phyloP scores from a whole-genome alignment of 2,329 filamentous ascomycete genomes.

The Dactylellina drechsleri region DNA sequence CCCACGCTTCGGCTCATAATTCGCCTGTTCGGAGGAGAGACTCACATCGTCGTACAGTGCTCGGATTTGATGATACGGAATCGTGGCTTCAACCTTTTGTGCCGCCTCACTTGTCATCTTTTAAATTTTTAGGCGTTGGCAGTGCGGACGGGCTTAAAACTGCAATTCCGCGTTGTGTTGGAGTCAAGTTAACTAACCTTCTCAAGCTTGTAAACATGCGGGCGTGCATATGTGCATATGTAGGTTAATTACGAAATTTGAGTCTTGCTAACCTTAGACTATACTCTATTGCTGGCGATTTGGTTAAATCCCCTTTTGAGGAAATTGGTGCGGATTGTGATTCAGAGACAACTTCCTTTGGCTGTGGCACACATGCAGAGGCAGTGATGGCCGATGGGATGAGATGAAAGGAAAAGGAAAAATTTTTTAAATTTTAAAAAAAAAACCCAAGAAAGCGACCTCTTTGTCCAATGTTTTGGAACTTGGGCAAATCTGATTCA shows the following conservation, averaged over 20 bases:
- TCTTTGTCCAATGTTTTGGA: neutral
- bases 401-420: neutral
- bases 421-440: too few species aligned
- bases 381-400: neutral
- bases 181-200: neutral
- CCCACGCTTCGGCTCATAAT: too few species aligned
- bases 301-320: too few species aligned
- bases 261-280: too few species aligned
- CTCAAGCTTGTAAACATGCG: neutral
- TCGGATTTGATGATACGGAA: slow-evolving; percentile 48
- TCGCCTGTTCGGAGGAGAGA: neutral
- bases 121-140: neutral
- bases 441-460: too few species aligned
- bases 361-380: slow-evolving; percentile 8
- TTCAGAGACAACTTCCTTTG: too few species aligned
- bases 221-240: slow-evolving; percentile 1
- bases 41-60: slow-evolving; percentile 47
- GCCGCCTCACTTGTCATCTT: slow-evolving; percentile 2
- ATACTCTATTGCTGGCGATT: too few species aligned
- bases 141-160: neutral
- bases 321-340: too few species aligned
- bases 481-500: slow-evolving; percentile 6
- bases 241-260: too few species aligned
- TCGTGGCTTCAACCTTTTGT: neutral
- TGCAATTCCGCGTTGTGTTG: slow-evolving; percentile 33